Percentiles rank a stretch among this genome's conserved stretches.
Evolutionary conservation across 2,329 filamentous ascomycete species (phyloP).

Genomic region (Penicillium sp.): DNA sequence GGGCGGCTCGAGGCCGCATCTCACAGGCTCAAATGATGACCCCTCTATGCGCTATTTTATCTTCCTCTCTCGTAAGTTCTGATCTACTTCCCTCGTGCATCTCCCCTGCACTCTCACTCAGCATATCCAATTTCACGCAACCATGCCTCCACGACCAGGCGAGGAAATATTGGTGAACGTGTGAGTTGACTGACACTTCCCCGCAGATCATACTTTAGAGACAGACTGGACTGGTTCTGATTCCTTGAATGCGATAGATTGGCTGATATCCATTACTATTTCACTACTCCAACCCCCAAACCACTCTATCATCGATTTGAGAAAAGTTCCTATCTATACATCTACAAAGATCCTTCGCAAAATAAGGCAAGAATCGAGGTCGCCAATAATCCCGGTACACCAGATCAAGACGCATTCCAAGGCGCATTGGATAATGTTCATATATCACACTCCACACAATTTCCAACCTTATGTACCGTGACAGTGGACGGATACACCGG

Average conservation of each 20-base stretch:
- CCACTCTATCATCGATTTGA: constrained; percentile 64
- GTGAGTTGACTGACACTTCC: constrained; percentile 36
- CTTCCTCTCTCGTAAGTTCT: constrained; percentile 11
- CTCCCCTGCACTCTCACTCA: not conserved
- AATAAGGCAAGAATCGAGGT: constrained; percentile 60
- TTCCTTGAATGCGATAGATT: constrained; percentile 47
- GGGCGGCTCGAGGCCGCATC: constrained; percentile 18
- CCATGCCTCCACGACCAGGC: constrained; percentile 48
- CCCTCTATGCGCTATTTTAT: constrained; percentile 15
- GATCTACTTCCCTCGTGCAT: not conserved
- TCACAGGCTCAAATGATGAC: constrained; percentile 15
- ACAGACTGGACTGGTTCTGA: constrained; percentile 1
- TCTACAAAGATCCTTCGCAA: constrained; percentile 59
- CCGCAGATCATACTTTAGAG: constrained; percentile 9
- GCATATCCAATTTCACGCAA: constrained; percentile 11
- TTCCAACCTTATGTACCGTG: constrained; percentile 60
- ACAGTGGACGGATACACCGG: constrained; percentile 49
- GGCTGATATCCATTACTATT: constrained; percentile 65
- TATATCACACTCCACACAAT: constrained; percentile 58
- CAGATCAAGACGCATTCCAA: constrained; percentile 65
- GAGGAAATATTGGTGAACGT: constrained; percentile 49
- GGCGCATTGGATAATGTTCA: constrained; percentile 56
- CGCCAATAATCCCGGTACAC: constrained; percentile 63
- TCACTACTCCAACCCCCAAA: constrained; percentile 55
- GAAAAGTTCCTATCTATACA: constrained; percentile 64